Percentiles rank a stretch among this genome's conserved stretches.
Evolutionary conservation across 495 filamentous ascomycete species (phyloP).

Genomic region (Diplogelasinospora grovesii): DNA sequence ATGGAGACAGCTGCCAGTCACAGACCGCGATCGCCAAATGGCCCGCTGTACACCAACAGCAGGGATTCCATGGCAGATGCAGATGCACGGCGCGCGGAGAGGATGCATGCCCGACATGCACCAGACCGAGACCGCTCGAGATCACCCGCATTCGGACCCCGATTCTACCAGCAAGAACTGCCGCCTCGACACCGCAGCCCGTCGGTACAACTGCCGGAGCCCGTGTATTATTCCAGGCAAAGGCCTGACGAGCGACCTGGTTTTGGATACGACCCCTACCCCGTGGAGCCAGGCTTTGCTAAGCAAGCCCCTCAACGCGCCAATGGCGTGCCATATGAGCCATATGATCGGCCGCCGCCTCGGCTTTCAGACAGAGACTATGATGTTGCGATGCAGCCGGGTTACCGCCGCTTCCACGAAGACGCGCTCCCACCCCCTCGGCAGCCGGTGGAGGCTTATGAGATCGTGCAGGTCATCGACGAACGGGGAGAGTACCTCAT

Average conservation of each 20-base stretch:
- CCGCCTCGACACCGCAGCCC: conserved; percentile 1
- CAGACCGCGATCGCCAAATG: too few relatives aligned
- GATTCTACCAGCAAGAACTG: conserved; percentile 2
- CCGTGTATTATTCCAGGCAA: conserved; percentile 5
- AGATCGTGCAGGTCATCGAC: conserved; percentile 41
- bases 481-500: conserved; percentile 39
- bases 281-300: background rate
- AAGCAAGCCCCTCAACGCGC: conserved; percentile 4
- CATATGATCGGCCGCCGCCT: conserved; percentile 12
- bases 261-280: background rate
- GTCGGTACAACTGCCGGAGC: background rate
- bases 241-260: background rate
- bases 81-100: background rate
- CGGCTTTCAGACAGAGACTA: conserved; percentile 9
- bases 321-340: conserved; percentile 13
- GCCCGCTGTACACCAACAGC: background rate
- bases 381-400: conserved; percentile 16
- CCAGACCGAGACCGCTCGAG: background rate
- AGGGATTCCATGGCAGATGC: too few relatives aligned
- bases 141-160: conserved; percentile 1
- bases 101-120: background rate
- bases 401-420: conserved; percentile 28
- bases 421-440: conserved; percentile 22
- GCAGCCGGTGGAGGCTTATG: conserved; percentile 29
- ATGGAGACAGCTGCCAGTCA: too few relatives aligned